Base-by-base conservation (phyloP, 495 filamentous ascomycete species). In the Aspergillus conjunctus region DNA sequence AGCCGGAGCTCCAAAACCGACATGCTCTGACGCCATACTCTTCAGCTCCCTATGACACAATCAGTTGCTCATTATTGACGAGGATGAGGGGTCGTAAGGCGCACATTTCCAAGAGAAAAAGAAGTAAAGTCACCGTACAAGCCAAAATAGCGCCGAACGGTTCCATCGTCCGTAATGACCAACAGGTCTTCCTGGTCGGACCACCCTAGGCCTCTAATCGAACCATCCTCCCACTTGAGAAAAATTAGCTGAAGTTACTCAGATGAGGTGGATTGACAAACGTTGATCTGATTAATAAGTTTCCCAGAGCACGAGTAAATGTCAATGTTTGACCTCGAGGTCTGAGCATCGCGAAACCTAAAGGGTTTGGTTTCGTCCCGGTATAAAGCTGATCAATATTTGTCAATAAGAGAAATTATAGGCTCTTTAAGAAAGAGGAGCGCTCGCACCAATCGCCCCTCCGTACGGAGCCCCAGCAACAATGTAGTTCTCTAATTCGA, bases 171-270 rank as follows among this genome's bases (percentile, higher is more conserved):
- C 4, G 91, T 90, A 51, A 97, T 86, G 4, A 96, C 88, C 8
- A 98, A 77, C 15, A 98, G 82, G 72, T 91, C 91, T 81, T 98
- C 94, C 63, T 97, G 91, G 68, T 96, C 94, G 34, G 93, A 97
- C 94, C 94, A 98, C 18, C 94, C 94, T 17, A 98, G 81, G 10
- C 92, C 92, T 70, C 87, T 87, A 65, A 98, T 91, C 3, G 87
- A 81, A 32, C 91, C 91, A 79, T 93, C 90, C 62, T 98, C 94
- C 91, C 93, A 98, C 80, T 91, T 71, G 20, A 79, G 74, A 7
- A 9, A n/a, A 56, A 50, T 39, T 63, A 58, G 2, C 18, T 20
- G 11, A 20, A 3, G 17, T 10, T 32, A 15, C 48, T 17, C 3
- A 11, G 4, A 48, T 21, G 0, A 9, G n/a, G 37, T 12, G 37